These are phyloP conservation scores for Bretschneidera sinensis DNA, from an alignment of 345 rosid species.

Conservation along the genomic window DNA sequence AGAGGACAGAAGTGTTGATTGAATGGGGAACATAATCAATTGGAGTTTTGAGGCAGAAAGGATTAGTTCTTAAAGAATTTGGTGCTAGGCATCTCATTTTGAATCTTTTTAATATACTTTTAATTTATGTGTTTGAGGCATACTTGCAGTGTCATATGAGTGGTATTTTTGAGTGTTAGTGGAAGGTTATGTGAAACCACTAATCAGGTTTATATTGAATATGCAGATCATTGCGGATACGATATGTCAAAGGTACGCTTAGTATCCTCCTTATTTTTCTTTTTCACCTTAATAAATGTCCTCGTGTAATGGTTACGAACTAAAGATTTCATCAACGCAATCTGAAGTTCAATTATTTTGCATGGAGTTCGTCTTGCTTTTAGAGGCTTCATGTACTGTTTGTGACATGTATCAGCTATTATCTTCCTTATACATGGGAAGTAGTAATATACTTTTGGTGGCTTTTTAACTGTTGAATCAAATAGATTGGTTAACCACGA, in stretches of 20 bases:
- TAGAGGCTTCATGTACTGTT: not conserved
- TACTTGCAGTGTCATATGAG: too few relatives aligned
- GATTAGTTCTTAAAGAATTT: too few relatives aligned
- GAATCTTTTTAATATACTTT: too few relatives aligned
- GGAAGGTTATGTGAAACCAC: not conserved
- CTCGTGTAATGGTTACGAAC: not conserved
- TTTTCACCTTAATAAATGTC: not conserved
- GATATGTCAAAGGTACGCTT: constrained; percentile 47
- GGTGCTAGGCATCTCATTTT: too few relatives aligned
- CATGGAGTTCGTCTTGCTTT: too few relatives aligned
- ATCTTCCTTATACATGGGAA: not conserved
- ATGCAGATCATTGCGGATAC: constrained; percentile 50
- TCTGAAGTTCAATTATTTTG: not conserved
- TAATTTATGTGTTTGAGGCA: too few relatives aligned
- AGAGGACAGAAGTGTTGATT: too few relatives aligned
- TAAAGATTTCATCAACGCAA: not conserved
- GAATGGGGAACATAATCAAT: too few relatives aligned
- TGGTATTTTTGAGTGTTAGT: not conserved
- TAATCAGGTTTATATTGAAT: constrained; percentile 21
- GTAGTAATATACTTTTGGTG: too few relatives aligned
- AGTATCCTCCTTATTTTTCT: not conserved
- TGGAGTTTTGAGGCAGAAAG: too few relatives aligned
- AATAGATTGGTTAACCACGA: not conserved
- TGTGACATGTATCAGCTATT: not conserved
- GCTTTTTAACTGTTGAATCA: not conserved